Conservation (phyloP, 495 filamentous ascomycete species). For the Hyaloscypha bicolor region DNA sequence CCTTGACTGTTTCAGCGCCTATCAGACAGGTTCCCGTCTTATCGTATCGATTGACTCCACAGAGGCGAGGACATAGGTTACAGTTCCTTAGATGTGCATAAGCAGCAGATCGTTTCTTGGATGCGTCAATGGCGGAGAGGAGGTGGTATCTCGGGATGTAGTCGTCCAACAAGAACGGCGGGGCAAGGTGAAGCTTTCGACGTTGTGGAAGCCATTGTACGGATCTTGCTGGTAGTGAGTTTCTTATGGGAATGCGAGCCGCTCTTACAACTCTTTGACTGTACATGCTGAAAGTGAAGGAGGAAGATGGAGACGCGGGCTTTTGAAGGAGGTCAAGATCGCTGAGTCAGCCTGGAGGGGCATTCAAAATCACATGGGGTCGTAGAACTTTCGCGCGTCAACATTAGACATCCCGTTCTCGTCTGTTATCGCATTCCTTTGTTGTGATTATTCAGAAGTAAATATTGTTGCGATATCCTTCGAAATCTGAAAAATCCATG, state of each 20-base stretch:
- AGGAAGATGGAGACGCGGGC: neutral
- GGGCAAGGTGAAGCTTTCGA: slow-evolving; percentile 64
- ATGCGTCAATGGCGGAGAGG: slow-evolving; percentile 57
- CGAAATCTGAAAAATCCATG: neutral
- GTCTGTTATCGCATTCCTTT: neutral
- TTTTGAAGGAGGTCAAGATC: neutral
- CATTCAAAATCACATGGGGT: slow-evolving; percentile 18
- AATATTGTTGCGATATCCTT: neutral
- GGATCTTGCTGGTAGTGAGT: neutral
- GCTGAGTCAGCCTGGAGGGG: slow-evolving; percentile 6
- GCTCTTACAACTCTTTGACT: neutral
- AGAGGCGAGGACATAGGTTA: slow-evolving; percentile 75
- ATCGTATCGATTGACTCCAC: slow-evolving; percentile 73
- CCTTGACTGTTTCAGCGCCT: slow-evolving; percentile 67
- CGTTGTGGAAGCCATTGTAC: neutral
- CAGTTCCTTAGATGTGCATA: slow-evolving; percentile 72
- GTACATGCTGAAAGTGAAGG: slow-evolving; percentile 1
- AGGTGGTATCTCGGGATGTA: slow-evolving; percentile 69
- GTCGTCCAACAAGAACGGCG: slow-evolving; percentile 74
- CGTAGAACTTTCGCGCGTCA: slow-evolving; percentile 17
- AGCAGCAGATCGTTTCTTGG: slow-evolving; percentile 66
- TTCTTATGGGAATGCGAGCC: neutral
- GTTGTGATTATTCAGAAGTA: neutral
- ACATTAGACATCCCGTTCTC: neutral
- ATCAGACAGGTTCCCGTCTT: slow-evolving; percentile 74